A percentile compares a stretch with the other conserved stretches of the same genome.
phyloP scores from a whole-genome alignment of 805 yeast species.

The Wickerhamomyces silvicola region DNA sequence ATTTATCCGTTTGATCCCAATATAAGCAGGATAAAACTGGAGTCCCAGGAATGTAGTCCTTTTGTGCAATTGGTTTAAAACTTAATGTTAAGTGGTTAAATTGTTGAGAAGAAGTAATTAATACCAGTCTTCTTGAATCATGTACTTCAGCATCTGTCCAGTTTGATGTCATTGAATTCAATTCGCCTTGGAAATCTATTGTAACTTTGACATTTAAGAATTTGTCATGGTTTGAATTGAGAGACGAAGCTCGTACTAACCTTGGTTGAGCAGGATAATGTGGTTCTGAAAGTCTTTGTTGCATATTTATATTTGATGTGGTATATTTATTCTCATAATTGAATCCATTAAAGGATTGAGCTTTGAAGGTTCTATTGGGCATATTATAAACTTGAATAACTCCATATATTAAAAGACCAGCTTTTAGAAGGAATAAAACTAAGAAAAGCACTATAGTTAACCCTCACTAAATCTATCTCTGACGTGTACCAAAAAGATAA shows the following conservation, averaged over 20 bases:
- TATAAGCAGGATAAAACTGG: conserved; percentile 54
- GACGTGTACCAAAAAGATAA: too few species aligned
- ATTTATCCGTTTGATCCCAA: conserved; percentile 43
- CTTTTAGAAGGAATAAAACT: too few species aligned
- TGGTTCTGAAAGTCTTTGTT: too few species aligned
- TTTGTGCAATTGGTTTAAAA: conserved; percentile 30
- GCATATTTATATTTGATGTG: too few species aligned
- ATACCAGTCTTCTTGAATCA: conserved; percentile 41
- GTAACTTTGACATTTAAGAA: conserved; percentile 12
- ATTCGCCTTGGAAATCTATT: conserved; percentile 10
- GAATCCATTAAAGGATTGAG: too few species aligned
- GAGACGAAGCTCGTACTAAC: conserved; percentile 12
- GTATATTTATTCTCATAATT: too few species aligned
- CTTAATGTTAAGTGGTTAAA: conserved; percentile 29
- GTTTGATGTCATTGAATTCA: conserved; percentile 27
- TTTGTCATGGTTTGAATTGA: conserved; percentile 2
- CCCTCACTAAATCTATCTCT: too few species aligned
- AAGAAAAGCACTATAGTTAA: too few species aligned
- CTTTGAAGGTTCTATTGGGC: too few species aligned
- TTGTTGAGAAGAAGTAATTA: conserved; percentile 33
- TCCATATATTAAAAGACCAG: too few species aligned
- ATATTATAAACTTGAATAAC: too few species aligned
- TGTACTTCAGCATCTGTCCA: conserved; percentile 43
- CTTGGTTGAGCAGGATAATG: conserved; percentile 8
- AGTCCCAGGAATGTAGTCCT: conserved; percentile 31